Evolutionary conservation across 768 basidiomycete genomes (phyloP).

Genomic region (Mycena epipterygia): DNA sequence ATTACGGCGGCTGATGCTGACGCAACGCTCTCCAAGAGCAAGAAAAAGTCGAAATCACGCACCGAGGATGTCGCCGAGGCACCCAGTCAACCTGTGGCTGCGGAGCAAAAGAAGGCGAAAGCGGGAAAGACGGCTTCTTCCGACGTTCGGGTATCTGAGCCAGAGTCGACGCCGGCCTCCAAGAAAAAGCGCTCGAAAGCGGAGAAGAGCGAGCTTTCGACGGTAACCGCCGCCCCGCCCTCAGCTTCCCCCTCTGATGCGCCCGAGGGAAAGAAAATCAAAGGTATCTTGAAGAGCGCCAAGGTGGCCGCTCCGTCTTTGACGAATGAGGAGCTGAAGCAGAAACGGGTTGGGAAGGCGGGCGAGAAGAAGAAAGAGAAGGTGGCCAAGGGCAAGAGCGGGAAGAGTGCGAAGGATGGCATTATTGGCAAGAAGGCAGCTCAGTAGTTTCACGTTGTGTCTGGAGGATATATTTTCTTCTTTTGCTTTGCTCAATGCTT

Average conservation of each 20-base stretch:
- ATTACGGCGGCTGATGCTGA: constrained; percentile 3
- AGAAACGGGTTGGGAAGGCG: constrained; percentile 59
- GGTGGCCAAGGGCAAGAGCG: constrained; percentile 48
- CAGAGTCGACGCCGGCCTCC: background rate
- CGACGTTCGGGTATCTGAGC: constrained; percentile 15
- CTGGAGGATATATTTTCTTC: constrained; percentile 37
- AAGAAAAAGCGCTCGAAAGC: constrained; percentile 15
- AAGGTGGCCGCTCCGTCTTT: constrained; percentile 38
- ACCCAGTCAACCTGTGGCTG: background rate
- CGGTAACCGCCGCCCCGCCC: background rate
- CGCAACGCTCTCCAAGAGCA: background rate
- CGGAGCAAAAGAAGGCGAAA: constrained; percentile 11
- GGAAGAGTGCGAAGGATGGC: constrained; percentile 67
- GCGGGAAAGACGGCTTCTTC: background rate
- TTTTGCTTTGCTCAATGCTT: background rate
- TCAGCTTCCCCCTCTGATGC: background rate
- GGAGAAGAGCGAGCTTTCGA: background rate
- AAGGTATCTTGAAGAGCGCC: constrained; percentile 23
- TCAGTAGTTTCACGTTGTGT: constrained; percentile 42
- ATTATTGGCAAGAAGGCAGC: constrained; percentile 67
- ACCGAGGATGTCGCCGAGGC: background rate
- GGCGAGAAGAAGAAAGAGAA: constrained; percentile 74
- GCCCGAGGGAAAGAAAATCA: constrained; percentile 2
- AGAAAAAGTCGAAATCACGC: constrained; percentile 20
- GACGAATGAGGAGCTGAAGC: constrained; percentile 64